These are phyloP conservation scores for Pharus latifolius DNA, from an alignment of 176 grass and related monocot genomes.

Conservation along the genomic window DNA sequence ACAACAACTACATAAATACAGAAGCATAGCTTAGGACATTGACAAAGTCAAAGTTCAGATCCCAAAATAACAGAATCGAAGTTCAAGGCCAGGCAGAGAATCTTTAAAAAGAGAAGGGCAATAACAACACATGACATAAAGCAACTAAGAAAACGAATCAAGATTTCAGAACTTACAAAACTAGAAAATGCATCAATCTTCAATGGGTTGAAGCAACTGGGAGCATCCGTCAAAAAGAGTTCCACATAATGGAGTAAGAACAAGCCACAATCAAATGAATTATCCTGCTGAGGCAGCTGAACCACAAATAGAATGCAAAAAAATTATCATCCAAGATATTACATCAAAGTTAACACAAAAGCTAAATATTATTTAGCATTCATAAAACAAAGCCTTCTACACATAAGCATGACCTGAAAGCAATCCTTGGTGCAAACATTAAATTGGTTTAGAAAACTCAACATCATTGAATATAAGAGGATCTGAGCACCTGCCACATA, in stretches of 20 bases:
- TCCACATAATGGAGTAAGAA: slow-evolving; percentile 95
- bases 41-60: background rate
- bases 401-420: background rate
- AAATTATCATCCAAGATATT: background rate
- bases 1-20: background rate
- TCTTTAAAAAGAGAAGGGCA: background rate
- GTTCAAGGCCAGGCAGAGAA: background rate
- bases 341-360: slow-evolving; percentile 6
- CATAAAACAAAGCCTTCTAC: background rate
- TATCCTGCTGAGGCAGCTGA: slow-evolving; percentile 96
- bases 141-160: slow-evolving; percentile 5
- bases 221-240: slow-evolving; percentile 76
- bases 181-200: slow-evolving; percentile 45
- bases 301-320: slow-evolving; percentile 20
- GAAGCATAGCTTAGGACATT: background rate
- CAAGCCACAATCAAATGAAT: slow-evolving; percentile 93
- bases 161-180: slow-evolving; percentile 67
- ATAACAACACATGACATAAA: slow-evolving; percentile 4
- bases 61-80: background rate
- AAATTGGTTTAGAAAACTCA: background rate
- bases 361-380: background rate
- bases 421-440: background rate
- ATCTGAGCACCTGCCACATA: background rate
- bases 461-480: background rate
- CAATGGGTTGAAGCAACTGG: slow-evolving; percentile 58